Evolutionary conservation across 257 asterid species (phyloP), one percentile per base, ranked within the genome.

Genomic region (Solanum medicagineum): DNA sequence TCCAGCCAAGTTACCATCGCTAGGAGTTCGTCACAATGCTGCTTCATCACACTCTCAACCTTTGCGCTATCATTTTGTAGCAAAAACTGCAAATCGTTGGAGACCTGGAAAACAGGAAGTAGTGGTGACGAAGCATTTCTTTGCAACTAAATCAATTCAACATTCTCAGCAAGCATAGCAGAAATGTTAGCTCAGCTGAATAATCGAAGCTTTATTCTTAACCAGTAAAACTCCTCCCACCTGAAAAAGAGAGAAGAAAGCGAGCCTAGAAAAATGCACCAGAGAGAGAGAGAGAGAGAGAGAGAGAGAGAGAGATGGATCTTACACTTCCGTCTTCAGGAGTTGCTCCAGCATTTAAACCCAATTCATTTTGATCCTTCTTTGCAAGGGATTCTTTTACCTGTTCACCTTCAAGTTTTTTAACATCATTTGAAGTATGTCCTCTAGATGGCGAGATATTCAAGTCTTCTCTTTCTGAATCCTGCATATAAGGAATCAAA

Each of bases 11-110:
- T 53, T 90, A 95, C 98, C 91, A 74, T 87, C 14, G 80, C 85
- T 47, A 80, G 84, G 75, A 93, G 83, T 85, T 92, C 95, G 56
- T 86, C 88, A 20, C 90, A 79, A 80, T 93, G 90, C 85, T 75
- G 86, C 88, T 85, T 86, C 83, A 93, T 51, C 81, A 89, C 85
- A 80, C 90, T 90, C 88, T 93, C 93, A 49, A 95, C 98, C 87
- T 70, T 89, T 47, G 93, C 42, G 71, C 89, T 85, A 65, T 93
- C 94, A 49, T 80, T 88, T 85, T 91, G 92, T 66, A 94, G 86
- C 56, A 95, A 90, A 51, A 88, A 22, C 81, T 88, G 90, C 87
- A 95, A 68, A 83, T 93, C 95, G 24, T 89, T 91, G 87, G 92
- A 91, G 63, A 88, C 84, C 98, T 94, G 90, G 47, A 75, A 88